A percentile compares a stretch with the other conserved stretches of the same genome.
Evolutionary conservation across 495 filamentous ascomycete genomes (phyloP).

Genomic region (Ramalina intermedia): DNA sequence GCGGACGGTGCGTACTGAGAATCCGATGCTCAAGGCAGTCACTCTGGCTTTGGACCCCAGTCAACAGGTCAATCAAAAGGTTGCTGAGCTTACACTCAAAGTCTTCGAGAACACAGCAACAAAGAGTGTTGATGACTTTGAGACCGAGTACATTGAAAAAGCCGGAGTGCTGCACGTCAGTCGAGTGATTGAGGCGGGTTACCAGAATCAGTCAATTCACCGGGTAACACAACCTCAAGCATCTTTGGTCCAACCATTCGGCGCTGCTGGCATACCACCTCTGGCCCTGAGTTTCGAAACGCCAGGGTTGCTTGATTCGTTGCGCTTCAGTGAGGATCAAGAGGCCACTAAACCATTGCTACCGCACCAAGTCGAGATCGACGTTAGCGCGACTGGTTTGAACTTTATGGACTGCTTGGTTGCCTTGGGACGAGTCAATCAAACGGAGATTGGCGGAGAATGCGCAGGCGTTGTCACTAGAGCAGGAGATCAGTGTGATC

Average conservation of each 20-base stretch:
- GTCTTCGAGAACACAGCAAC: constrained; percentile 3
- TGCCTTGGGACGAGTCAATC: constrained; percentile 22
- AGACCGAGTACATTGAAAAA: constrained; percentile 17
- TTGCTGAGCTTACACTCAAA: constrained; percentile 6
- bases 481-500: constrained; percentile 22
- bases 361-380: constrained; percentile 1
- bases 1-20: constrained; percentile 20
- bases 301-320: constrained; percentile 3
- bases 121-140: not conserved
- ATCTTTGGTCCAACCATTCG: not conserved
- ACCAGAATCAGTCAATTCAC: not conserved
- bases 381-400: not conserved
- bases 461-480: constrained; percentile 37
- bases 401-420: constrained; percentile 27
- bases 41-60: not conserved
- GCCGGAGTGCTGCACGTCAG: constrained; percentile 14
- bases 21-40: constrained; percentile 7
- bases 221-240: not conserved
- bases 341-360: not conserved
- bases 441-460: constrained; percentile 33
- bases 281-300: not conserved
- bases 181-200: constrained; percentile 12
- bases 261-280: not conserved
- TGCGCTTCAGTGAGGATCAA: constrained; percentile 1
- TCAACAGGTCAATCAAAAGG: not conserved